phyloP scores from a whole-genome alignment of 2,329 filamentous ascomycete genomes.

The Alternaria brassicicola region DNA sequence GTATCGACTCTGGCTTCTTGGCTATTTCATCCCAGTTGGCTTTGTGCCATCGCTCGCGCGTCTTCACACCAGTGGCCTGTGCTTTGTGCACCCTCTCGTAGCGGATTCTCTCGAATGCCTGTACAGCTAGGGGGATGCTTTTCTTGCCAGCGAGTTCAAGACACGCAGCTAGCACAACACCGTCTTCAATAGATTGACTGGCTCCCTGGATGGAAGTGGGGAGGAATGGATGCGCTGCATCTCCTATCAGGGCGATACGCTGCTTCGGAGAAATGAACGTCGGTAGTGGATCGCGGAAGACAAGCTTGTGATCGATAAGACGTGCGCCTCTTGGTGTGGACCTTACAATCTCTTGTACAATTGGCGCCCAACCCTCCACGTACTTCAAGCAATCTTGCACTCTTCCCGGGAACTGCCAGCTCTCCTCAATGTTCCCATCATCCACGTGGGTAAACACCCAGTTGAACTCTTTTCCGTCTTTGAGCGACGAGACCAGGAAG shows the following conservation, averaged over 20 bases:
- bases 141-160: conserved; percentile 35
- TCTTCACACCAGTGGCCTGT: conserved; percentile 38
- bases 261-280: conserved; percentile 58
- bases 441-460: conserved; percentile 51
- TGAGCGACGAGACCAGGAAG: conserved; percentile 45
- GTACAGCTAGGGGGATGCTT: conserved; percentile 31
- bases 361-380: conserved; percentile 39
- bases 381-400: conserved; percentile 42
- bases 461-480: conserved; percentile 45
- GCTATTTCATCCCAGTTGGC: conserved; percentile 38
- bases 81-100: conserved; percentile 39
- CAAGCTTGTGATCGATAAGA: conserved; percentile 61
- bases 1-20: conserved; percentile 37
- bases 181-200: conserved; percentile 61
- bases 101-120: conserved; percentile 42
- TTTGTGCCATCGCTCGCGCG: conserved; percentile 40
- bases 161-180: conserved; percentile 36
- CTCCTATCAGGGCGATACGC: conserved; percentile 58
- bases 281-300: conserved; percentile 59
- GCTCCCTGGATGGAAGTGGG: conserved; percentile 61
- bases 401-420: conserved; percentile 42
- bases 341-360: conserved; percentile 41
- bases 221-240: conserved; percentile 61
- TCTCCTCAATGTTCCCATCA: conserved; percentile 43
- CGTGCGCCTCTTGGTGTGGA: conserved; percentile 40